Evolutionary conservation across 805 yeast species (phyloP).

Genomic region (Saccharomycopsis sp.): DNA sequence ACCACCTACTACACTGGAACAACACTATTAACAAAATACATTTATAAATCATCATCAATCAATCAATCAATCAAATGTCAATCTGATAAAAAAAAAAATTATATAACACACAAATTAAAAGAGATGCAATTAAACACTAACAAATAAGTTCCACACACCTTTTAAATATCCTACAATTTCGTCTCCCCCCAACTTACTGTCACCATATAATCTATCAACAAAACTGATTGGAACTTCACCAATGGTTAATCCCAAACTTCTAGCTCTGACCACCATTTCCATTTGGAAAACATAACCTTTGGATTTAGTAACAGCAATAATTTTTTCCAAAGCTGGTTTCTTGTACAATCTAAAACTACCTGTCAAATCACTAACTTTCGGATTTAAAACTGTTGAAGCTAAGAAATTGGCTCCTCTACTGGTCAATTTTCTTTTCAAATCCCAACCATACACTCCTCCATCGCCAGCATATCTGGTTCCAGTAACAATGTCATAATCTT

Average conservation of each 20-base stretch:
- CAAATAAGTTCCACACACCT: slow-evolving; percentile 65
- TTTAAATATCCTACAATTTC: slow-evolving; percentile 69
- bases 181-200: slow-evolving; percentile 69
- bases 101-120: background rate
- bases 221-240: slow-evolving; percentile 74
- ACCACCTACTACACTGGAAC: too few species aligned
- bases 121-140: slow-evolving; percentile 35
- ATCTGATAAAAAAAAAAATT: too few species aligned
- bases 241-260: slow-evolving; percentile 58
- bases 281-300: slow-evolving; percentile 80
- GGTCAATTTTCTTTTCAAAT: slow-evolving; percentile 64
- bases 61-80: too few species aligned
- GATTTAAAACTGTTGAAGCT: slow-evolving; percentile 62
- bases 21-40: too few species aligned
- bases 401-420: slow-evolving; percentile 74
- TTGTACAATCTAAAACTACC: slow-evolving; percentile 71
- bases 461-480: slow-evolving; percentile 65
- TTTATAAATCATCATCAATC: too few species aligned
- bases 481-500: slow-evolving; percentile 38
- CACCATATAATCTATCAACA: slow-evolving; percentile 73
- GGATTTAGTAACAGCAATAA: slow-evolving; percentile 56
- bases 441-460: slow-evolving; percentile 84
- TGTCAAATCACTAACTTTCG: slow-evolving; percentile 63
- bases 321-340: slow-evolving; percentile 53
- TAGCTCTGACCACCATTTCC: slow-evolving; percentile 83